A percentile compares a stretch with the other conserved stretches of the same genome.
These are phyloP conservation scores for Catenaria anguillulae DNA, from an alignment of 371 early-diverging fungal genomes.

Conservation along the genomic window DNA sequence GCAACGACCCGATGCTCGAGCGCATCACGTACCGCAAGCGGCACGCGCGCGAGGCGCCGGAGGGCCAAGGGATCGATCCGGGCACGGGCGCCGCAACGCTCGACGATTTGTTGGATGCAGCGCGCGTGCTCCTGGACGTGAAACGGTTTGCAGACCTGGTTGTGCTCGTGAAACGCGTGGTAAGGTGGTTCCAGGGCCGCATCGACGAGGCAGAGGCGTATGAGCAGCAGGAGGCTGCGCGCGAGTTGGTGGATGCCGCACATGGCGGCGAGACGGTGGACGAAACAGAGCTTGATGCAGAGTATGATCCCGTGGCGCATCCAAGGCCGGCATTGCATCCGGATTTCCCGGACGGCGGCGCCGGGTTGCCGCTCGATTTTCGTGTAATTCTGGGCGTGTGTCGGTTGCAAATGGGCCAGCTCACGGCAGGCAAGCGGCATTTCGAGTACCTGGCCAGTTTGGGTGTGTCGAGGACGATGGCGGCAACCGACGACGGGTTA, in stretches of 20 bases:
- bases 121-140: background rate
- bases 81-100: background rate
- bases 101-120: background rate
- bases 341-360: background rate
- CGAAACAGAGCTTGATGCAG: background rate
- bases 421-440: background rate
- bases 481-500: too few species aligned
- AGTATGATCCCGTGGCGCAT: background rate
- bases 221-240: too few species aligned
- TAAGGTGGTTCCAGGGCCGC: background rate
- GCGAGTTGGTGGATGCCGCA: background rate
- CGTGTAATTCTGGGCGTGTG: constrained; percentile 1
- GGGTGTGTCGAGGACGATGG: too few species aligned
- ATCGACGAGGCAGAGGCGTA: background rate
- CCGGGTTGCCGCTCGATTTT: constrained; percentile 3
- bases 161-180: background rate
- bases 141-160: background rate
- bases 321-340: background rate
- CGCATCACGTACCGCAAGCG: background rate
- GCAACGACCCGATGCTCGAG: background rate
- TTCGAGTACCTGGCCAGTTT: too few species aligned
- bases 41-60: background rate
- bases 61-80: too few species aligned
- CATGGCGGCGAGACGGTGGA: too few species aligned
- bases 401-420: background rate